A percentile compares a stretch with the other conserved stretches of the same genome.
Evolutionary conservation across 2,329 filamentous ascomycete genomes (phyloP).

Genomic region (Raffaelea arxii): DNA sequence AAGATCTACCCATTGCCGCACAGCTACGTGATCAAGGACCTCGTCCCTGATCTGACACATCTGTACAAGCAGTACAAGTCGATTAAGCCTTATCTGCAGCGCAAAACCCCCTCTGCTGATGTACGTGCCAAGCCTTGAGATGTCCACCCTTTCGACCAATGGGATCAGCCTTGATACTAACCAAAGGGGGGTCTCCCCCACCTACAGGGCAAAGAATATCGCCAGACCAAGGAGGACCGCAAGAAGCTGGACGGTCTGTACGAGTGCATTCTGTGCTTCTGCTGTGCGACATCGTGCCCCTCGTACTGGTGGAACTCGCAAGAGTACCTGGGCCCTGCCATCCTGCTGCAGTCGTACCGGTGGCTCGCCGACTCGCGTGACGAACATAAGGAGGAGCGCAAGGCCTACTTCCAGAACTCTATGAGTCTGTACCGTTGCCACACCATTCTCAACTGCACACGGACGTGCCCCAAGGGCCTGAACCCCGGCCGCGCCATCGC

Average conservation of each 20-base stretch:
- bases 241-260: constrained; percentile 96
- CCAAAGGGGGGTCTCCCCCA: background rate
- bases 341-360: constrained; percentile 94
- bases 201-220: constrained; percentile 78
- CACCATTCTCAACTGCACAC: constrained; percentile 97
- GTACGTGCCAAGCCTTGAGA: too few relatives aligned
- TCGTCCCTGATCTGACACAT: constrained; percentile 93
- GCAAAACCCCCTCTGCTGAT: constrained; percentile 72
- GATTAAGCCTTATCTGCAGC: constrained; percentile 96
- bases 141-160: too few relatives aligned
- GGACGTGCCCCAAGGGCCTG: constrained; percentile 95
- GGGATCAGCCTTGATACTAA: background rate
- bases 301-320: constrained; percentile 99
- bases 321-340: constrained; percentile 94
- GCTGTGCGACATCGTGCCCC: constrained; percentile 98
- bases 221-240: constrained; percentile 83
- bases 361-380: constrained; percentile 96
- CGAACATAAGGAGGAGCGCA: constrained; percentile 78
- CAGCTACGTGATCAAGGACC: constrained; percentile 98
- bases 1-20: constrained; percentile 98
- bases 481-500: constrained; percentile 94
- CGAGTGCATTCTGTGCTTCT: constrained; percentile 98
- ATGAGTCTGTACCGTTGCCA: constrained; percentile 99
- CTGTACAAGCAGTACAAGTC: constrained; percentile 99
- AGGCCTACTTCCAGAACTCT: constrained; percentile 89